Evolutionary conservation across 371 early-diverging fungal genomes (phyloP).

Genomic region (Lichtheimia corymbifera): DNA sequence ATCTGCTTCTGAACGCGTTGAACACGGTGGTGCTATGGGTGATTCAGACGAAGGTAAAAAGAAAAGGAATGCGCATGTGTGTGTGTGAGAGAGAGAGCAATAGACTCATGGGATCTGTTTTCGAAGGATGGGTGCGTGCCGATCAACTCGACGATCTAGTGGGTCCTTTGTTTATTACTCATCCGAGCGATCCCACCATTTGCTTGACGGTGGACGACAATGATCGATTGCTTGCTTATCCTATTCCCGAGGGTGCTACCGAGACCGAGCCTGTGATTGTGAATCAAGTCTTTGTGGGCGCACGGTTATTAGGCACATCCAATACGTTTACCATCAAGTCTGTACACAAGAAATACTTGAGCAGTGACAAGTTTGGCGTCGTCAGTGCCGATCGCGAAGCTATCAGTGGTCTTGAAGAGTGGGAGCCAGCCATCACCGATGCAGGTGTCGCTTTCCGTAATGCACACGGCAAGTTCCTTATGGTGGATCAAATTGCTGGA

Average conservation of each 20-base stretch:
- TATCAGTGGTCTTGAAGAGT: conserved; percentile 81
- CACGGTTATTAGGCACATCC: conserved; percentile 54
- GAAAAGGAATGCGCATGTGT: background rate
- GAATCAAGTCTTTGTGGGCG: conserved; percentile 73
- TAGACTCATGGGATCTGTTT: background rate
- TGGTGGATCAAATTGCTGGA: conserved; percentile 63
- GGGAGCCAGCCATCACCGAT: conserved; percentile 69
- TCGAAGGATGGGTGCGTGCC: conserved; percentile 70
- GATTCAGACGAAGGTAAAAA: conserved; percentile 41
- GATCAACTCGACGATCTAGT: conserved; percentile 64
- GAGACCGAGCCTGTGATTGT: conserved; percentile 65
- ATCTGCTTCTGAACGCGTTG: conserved; percentile 33
- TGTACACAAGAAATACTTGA: conserved; percentile 67
- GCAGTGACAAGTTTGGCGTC: conserved; percentile 83
- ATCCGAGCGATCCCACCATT: conserved; percentile 67
- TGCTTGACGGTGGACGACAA: conserved; percentile 59
- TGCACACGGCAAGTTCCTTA: conserved; percentile 60
- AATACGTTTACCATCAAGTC: conserved; percentile 67
- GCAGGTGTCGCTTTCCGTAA: conserved; percentile 75
- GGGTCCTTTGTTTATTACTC: conserved; percentile 73
- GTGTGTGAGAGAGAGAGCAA: background rate
- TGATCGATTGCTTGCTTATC: conserved; percentile 50
- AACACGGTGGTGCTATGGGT: conserved; percentile 22
- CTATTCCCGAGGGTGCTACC: conserved; percentile 30
- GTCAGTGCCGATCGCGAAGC: conserved; percentile 75